Conservation (phyloP, 1,284 basidiomycete species). For the Cutaneotrichosporon cutaneum region DNA sequence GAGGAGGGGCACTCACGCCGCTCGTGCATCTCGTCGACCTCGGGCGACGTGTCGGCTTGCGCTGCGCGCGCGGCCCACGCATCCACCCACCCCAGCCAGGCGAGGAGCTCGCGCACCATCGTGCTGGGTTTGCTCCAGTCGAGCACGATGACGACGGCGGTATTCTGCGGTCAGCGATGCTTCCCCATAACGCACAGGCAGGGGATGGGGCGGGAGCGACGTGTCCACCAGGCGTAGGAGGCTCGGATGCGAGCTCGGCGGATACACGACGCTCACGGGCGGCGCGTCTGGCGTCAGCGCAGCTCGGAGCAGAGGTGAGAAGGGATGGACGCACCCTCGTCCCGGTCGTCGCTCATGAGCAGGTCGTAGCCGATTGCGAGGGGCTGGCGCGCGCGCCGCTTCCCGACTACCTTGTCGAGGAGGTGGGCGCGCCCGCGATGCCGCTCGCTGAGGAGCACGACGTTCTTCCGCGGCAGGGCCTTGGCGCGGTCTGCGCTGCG, state of each 20-base stretch:
- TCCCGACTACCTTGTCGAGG: constrained; percentile 22
- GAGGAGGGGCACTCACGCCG: constrained; percentile 62
- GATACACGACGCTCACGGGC: constrained; percentile 81
- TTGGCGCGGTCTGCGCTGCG: constrained; percentile 80
- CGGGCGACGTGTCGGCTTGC: constrained; percentile 35
- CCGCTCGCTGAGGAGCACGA: constrained; percentile 65
- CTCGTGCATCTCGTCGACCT: constrained; percentile 77
- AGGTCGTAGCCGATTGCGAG: constrained; percentile 86
- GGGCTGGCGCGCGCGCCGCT: constrained; percentile 52
- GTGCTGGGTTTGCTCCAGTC: constrained; percentile 95
- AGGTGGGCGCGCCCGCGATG: constrained; percentile 53
- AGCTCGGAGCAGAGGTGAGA: neutral
- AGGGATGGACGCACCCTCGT: constrained; percentile 67
- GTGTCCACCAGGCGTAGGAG: constrained; percentile 77
- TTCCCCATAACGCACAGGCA: constrained; percentile 34
- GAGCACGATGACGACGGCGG: constrained; percentile 80
- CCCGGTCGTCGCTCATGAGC: constrained; percentile 80
- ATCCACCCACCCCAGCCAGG: constrained; percentile 83
- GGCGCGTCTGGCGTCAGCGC: constrained; percentile 66
- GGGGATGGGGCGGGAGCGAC: constrained; percentile 65
- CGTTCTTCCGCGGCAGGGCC: constrained; percentile 69
- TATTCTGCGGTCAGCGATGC: constrained; percentile 58
- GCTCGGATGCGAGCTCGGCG: constrained; percentile 72
- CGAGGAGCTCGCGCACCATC: constrained; percentile 72
- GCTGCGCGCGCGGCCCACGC: constrained; percentile 59